Percentiles rank a stretch among this genome's conserved stretches.
Conservation (phyloP, 805 yeast species). For the Novakomyces olei region DNA sequence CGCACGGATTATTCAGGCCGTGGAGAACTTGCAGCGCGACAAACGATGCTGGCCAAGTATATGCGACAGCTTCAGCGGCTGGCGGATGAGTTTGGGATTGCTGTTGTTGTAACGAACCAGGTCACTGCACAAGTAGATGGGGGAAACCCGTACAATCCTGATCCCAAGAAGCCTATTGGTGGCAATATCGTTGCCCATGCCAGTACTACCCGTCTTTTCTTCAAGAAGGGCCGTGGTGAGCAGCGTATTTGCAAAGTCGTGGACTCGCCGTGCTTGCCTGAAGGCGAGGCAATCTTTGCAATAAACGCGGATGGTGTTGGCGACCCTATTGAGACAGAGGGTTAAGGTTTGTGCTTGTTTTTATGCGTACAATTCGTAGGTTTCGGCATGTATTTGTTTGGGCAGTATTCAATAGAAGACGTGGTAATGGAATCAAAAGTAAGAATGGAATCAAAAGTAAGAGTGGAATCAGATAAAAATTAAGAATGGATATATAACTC, state of each 20-base stretch:
- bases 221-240: slow-evolving; percentile 78
- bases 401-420: too few species aligned
- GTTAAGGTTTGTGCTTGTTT: too few species aligned
- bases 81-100: slow-evolving; percentile 95
- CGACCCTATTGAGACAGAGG: slow-evolving; percentile 71
- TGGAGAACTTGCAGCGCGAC: slow-evolving; percentile 88
- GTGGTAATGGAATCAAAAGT: too few species aligned
- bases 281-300: slow-evolving; percentile 84
- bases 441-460: too few species aligned
- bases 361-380: too few species aligned
- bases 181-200: slow-evolving; percentile 95
- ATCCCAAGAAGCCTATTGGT: slow-evolving; percentile 95
- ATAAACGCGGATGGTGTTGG: slow-evolving; percentile 93
- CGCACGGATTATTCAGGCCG: slow-evolving; percentile 89
- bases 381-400: too few species aligned
- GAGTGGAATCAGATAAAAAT: too few species aligned
- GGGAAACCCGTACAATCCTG: slow-evolving; percentile 60
- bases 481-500: too few species aligned
- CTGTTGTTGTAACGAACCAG: slow-evolving; percentile 86
- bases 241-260: slow-evolving; percentile 85
- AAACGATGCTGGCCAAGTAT: slow-evolving; percentile 78
- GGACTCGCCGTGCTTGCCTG: slow-evolving; percentile 93
- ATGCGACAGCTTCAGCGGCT: slow-evolving; percentile 78
- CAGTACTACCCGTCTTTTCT: slow-evolving; percentile 65
- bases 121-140: slow-evolving; percentile 97